phyloP scores from a whole-genome alignment of 2,329 filamentous ascomycete species.

The Colletotrichum paranaense region DNA sequence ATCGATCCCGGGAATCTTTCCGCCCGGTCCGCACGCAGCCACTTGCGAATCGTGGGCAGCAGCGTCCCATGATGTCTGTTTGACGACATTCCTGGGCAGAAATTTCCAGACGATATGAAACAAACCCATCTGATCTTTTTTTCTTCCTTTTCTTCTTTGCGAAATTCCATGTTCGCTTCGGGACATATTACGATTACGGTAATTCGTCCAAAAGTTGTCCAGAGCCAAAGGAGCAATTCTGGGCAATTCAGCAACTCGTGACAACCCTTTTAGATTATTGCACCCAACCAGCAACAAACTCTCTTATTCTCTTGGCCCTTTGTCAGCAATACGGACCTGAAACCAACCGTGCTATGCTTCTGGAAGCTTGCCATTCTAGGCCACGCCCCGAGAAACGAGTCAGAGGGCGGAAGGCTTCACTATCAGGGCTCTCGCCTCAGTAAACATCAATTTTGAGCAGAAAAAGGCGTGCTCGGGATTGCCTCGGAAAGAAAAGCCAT shows the following conservation, averaged over 20 bases:
- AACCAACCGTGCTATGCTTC: conserved; percentile 21
- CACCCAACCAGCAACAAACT: neutral
- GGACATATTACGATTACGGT: conserved; percentile 3
- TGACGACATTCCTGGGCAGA: conserved; percentile 11
- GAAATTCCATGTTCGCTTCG: neutral
- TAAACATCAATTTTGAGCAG: neutral
- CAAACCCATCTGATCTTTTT: conserved; percentile 18
- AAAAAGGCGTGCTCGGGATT: conserved; percentile 12
- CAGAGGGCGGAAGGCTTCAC: conserved; percentile 1
- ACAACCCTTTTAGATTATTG: neutral
- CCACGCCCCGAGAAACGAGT: conserved; percentile 18
- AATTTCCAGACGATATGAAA: conserved; percentile 26
- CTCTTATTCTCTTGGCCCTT: neutral
- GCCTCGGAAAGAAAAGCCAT: conserved; percentile 12
- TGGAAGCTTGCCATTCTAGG: conserved; percentile 31
- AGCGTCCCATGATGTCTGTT: conserved; percentile 9
- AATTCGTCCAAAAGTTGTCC: neutral
- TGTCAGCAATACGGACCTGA: conserved; percentile 19
- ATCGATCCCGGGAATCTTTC: conserved; percentile 27
- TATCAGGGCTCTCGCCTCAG: neutral
- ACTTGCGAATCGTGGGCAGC: conserved; percentile 20
- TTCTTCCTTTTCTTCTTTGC: neutral
- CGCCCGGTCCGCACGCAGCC: conserved; percentile 26
- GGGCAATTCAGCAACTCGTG: neutral
- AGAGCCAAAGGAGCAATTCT: conserved; percentile 1